Evolutionary conservation across 1,139 yeast species (phyloP).

Genomic region (Blastobotrys proliferans): DNA sequence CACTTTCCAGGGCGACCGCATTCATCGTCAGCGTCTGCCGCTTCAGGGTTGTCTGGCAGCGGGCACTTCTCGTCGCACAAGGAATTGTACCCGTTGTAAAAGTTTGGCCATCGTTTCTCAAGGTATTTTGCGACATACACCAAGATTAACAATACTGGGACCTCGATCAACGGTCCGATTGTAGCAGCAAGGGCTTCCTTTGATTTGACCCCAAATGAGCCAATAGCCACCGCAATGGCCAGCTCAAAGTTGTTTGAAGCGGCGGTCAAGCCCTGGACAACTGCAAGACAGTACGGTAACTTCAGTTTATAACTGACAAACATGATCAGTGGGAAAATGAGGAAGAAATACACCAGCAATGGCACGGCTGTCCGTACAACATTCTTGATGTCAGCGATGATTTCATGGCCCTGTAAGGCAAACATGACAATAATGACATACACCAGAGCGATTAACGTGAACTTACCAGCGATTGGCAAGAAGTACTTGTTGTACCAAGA

Average conservation of each 20-base stretch:
- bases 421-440: conserved; percentile 53
- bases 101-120: conserved; percentile 8
- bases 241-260: conserved; percentile 55
- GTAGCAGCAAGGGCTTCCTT: conserved; percentile 58
- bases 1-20: no score
- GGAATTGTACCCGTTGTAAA: no score
- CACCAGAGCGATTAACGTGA: conserved; percentile 50
- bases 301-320: conserved; percentile 27
- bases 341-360: conserved; percentile 45
- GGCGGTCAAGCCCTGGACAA: conserved; percentile 56
- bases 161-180: conserved; percentile 56
- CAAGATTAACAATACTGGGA: conserved; percentile 47
- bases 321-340: conserved; percentile 48
- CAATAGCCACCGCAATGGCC: conserved; percentile 52
- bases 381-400: conserved; percentile 46
- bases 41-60: no score
- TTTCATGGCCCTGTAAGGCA: conserved; percentile 50
- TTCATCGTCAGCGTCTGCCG: no score
- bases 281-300: conserved; percentile 42
- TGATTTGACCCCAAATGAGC: conserved; percentile 51
- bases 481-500: conserved; percentile 36
- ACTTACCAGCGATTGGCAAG: conserved; percentile 45
- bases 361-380: conserved; percentile 54
- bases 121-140: conserved; percentile 34
- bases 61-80: no score